phyloP scores from a whole-genome alignment of 495 filamentous ascomycete genomes.

The Aspergillus cavernicola region DNA sequence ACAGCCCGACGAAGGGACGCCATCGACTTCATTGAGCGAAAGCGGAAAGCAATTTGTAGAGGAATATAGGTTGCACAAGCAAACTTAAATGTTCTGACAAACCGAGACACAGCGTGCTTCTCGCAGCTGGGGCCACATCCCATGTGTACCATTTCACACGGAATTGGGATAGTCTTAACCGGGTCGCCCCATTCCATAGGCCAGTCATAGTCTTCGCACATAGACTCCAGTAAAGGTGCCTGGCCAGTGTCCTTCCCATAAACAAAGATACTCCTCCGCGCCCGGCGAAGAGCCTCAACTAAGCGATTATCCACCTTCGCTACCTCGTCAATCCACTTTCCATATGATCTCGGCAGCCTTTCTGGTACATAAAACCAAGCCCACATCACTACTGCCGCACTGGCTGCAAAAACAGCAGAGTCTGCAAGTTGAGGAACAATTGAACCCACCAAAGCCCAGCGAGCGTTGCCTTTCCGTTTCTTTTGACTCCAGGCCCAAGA shows the following conservation, averaged over 20 bases:
- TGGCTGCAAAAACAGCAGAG: slow-evolving; percentile 70
- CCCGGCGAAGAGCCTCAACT: slow-evolving; percentile 67
- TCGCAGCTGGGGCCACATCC: slow-evolving; percentile 75
- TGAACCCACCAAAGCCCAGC: slow-evolving; percentile 51
- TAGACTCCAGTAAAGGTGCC: slow-evolving; percentile 62
- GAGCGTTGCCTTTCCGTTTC: slow-evolving; percentile 28
- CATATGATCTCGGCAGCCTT: slow-evolving; percentile 70
- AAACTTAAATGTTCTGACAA: slow-evolving; percentile 67
- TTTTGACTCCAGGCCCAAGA: slow-evolving; percentile 54
- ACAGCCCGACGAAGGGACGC: slow-evolving; percentile 45
- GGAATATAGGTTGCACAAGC: slow-evolving; percentile 79
- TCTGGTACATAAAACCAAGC: slow-evolving; percentile 77
- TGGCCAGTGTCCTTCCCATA: slow-evolving; percentile 81
- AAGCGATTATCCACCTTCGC: slow-evolving; percentile 78
- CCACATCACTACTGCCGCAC: slow-evolving; percentile 84
- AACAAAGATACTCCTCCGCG: slow-evolving; percentile 56
- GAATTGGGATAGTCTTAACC: slow-evolving; percentile 65
- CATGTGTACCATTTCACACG: slow-evolving; percentile 88
- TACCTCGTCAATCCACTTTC: slow-evolving; percentile 77
- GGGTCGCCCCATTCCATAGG: slow-evolving; percentile 77
- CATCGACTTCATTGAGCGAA: slow-evolving; percentile 49
- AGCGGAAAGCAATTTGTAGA: slow-evolving; percentile 63
- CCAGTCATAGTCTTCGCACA: slow-evolving; percentile 71
- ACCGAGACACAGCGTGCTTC: slow-evolving; percentile 67
- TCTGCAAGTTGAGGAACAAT: slow-evolving; percentile 55